Conservation (phyloP, 2,329 filamentous ascomycete species). For the Monilinia aucupariae region DNA sequence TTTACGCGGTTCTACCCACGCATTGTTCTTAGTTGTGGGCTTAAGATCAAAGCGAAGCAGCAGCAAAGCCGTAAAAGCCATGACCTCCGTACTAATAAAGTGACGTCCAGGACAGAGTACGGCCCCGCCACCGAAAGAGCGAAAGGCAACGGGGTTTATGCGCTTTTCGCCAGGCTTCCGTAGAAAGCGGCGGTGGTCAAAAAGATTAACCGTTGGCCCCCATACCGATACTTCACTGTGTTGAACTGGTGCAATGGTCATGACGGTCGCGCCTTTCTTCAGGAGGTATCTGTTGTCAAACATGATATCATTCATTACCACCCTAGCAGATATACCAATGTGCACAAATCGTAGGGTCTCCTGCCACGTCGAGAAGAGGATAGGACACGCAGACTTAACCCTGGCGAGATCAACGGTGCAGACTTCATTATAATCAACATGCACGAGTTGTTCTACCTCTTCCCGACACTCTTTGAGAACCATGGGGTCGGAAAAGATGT, state of each 20-base stretch:
- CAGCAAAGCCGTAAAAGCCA: not conserved
- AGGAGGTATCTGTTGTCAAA: constrained; percentile 40
- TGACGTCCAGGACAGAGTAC: constrained; percentile 37
- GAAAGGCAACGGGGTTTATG: constrained; percentile 24
- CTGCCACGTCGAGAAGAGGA: constrained; percentile 39
- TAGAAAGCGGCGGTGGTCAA: constrained; percentile 41
- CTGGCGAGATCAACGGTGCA: constrained; percentile 19
- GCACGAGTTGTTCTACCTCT: constrained; percentile 31
- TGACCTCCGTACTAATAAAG: constrained; percentile 25
- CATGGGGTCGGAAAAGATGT: constrained; percentile 33
- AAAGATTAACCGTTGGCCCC: constrained; percentile 39
- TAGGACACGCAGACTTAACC: not conserved
- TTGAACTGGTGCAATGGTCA: constrained; percentile 39
- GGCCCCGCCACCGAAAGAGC: constrained; percentile 37
- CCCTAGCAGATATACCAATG: constrained; percentile 37
- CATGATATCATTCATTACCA: constrained; percentile 40
- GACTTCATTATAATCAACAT: constrained; percentile 1
- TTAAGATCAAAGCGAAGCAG: constrained; percentile 1
- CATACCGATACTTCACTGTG: constrained; percentile 39
- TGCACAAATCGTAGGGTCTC: constrained; percentile 42
- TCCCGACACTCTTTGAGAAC: constrained; percentile 29
- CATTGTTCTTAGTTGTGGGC: not conserved
- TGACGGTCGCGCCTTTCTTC: constrained; percentile 40
- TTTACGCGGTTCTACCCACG: not conserved
- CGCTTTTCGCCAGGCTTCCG: constrained; percentile 18